Percentiles rank a stretch among this genome's conserved stretches.
phyloP scores from a whole-genome alignment of 495 filamentous ascomycete species.

The Aspergillus haitiensis region DNA sequence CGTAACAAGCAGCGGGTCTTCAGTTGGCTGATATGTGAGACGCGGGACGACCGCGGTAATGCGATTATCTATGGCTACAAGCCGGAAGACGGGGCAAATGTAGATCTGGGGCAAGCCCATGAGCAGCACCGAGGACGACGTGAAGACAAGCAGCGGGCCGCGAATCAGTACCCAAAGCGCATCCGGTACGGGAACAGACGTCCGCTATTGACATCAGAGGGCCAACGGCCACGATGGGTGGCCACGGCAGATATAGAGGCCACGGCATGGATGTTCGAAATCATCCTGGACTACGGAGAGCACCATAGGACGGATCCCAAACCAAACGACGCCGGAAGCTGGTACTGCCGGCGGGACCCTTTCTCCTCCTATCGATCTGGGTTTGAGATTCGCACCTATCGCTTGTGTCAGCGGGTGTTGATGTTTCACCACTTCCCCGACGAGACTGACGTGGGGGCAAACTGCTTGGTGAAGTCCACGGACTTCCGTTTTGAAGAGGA shows the following conservation, averaged over 20 bases:
- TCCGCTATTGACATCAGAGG: conserved; percentile 1
- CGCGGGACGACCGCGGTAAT: background rate
- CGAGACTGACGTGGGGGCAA: background rate
- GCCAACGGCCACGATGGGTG: background rate
- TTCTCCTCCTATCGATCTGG: background rate
- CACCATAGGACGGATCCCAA: background rate
- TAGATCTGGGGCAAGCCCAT: background rate
- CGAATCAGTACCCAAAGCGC: conserved; percentile 4
- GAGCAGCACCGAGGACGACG: background rate
- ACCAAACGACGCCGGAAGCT: background rate
- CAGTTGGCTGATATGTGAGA: conserved; percentile 6
- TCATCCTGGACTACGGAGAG: conserved; percentile 12
- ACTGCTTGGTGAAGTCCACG: conserved; percentile 7
- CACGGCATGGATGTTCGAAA: conserved; percentile 10
- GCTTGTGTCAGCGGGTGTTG: conserved; percentile 10
- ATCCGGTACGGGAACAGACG: conserved; percentile 8
- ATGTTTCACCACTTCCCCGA: conserved; percentile 15
- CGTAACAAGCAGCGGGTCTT: background rate
- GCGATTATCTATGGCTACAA: conserved; percentile 4
- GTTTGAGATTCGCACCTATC: conserved; percentile 16
- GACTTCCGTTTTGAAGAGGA: background rate
- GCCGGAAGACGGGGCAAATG: background rate
- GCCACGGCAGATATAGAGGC: background rate
- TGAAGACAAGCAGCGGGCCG: background rate
- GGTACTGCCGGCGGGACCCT: background rate